Evolutionary conservation across 2,329 filamentous ascomycete genomes (phyloP), one percentile per base, ranked within the genome.

Genomic region (Pleoardoris graminearum): DNA sequence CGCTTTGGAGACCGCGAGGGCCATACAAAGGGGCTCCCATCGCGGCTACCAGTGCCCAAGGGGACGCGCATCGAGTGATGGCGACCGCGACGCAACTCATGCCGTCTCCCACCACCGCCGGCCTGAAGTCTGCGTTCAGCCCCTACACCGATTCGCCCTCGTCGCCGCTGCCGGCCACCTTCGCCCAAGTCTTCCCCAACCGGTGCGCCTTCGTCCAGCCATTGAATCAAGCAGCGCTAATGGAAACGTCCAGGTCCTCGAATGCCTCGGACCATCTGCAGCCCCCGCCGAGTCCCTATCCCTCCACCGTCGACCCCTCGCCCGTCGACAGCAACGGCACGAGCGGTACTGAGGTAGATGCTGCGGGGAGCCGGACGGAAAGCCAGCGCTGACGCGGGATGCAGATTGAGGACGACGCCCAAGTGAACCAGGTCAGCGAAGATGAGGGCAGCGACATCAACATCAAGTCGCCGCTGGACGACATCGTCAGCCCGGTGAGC

Each of bases 321-420:
- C 90, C 90, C 7, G 89, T 93, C 21, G 91, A 91, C 45, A 94
- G 90, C 33, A 92, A 89, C 69, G 89, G 89, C 53, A 94, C 90
- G 21, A 88, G 88, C 65, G 86, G 83, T 33, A 93, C 90, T 10
- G 90, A 94, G 62, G 70, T 75, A 68, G 17, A 44, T 37, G 32
- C 35, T 16, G 42, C 49, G 11, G n/a, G 33, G 12, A 19, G 25
- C 14, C n/a, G 3, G 42, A 14, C 14, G 17, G 11, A 36, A 12
- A 41, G 43, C 53, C 55, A 53, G 51, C 51, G 61, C 65, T 70
- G 57, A 73, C 59, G 36, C 46, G 47, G 47, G 54, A 25, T 19
- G 53, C 54, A 74, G 69, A 91, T 94, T 48, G 90, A 94, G 57
- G 90, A 93, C 59, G 88, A 91, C 58, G 81, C 82, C 36, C 86